Conservation (phyloP, 108 stramenopile species). For the Pseudonitzschia multiseries region DNA sequence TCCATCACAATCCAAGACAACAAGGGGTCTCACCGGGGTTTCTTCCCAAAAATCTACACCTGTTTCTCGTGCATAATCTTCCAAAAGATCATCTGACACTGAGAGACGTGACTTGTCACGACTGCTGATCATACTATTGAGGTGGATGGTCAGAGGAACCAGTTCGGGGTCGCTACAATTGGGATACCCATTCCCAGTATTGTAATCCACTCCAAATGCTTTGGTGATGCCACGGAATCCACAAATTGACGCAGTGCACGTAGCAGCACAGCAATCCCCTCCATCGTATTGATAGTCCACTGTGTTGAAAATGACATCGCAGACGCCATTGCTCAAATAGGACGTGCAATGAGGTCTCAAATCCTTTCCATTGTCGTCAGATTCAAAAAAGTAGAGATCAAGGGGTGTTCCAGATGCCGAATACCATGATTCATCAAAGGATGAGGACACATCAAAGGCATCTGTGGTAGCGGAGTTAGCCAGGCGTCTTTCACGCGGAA, state of each 20-base stretch:
- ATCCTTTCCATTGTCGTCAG: not conserved
- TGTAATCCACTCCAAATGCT: not conserved
- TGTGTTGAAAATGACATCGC: conserved; percentile 12
- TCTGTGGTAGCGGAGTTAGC: not conserved
- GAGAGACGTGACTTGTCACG: not conserved
- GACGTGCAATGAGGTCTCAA: not conserved
- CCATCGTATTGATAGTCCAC: conserved; percentile 7
- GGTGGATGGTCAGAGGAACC: not conserved
- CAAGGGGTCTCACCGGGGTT: not conserved
- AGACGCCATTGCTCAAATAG: not conserved
- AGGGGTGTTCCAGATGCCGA: not conserved
- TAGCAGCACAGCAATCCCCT: conserved; percentile 12
- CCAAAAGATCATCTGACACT: not conserved
- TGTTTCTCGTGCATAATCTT: not conserved
- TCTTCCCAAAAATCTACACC: not conserved
- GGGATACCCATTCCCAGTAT: not conserved
- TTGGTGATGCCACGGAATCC: not conserved
- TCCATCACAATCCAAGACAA: not conserved
- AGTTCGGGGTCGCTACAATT: not conserved
- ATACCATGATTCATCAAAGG: not conserved
- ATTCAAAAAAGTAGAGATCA: not conserved
- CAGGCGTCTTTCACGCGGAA: not conserved
- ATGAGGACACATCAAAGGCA: not conserved
- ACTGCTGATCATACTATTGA: not conserved
- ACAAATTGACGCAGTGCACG: not conserved